These are phyloP conservation scores for Fusarium sp. DNA, from an alignment of 2,329 filamentous ascomycete species.

Conservation along the genomic window DNA sequence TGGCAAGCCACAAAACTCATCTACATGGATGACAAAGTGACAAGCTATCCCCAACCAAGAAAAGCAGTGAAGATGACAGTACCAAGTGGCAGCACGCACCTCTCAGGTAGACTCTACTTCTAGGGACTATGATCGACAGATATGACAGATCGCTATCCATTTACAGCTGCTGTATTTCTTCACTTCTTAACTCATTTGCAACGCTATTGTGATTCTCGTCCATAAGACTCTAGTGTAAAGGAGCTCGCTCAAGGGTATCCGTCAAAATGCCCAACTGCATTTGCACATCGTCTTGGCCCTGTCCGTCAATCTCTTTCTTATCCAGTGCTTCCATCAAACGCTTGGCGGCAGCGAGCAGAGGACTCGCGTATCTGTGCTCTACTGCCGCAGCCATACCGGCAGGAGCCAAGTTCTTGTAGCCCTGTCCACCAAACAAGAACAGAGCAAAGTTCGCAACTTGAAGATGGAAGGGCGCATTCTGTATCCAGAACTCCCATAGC, in stretches of 20 bases:
- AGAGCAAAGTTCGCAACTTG: conserved; percentile 71
- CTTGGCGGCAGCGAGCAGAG: conserved; percentile 59
- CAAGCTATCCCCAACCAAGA: neutral
- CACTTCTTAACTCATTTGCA: conserved; percentile 10
- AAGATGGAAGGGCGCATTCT: conserved; percentile 66
- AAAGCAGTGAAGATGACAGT: neutral
- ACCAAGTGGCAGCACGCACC: neutral
- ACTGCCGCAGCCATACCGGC: conserved; percentile 67
- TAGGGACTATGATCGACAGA: neutral
- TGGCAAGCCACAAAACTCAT: neutral
- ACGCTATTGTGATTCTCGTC: conserved; percentile 4
- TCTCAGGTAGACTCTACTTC: too few species aligned
- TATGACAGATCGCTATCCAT: neutral
- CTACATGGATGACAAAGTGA: neutral
- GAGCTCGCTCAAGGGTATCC: conserved; percentile 56
- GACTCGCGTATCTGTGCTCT: conserved; percentile 68
- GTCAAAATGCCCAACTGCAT: conserved; percentile 57
- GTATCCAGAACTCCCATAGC: conserved; percentile 63
- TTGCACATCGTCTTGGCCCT: conserved; percentile 45
- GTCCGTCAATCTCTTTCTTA: conserved; percentile 49
- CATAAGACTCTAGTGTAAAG: conserved; percentile 49
- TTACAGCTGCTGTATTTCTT: conserved; percentile 16
- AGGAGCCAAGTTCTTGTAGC: conserved; percentile 62
- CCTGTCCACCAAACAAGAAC: conserved; percentile 62
- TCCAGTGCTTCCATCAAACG: conserved; percentile 49